phyloP scores from a whole-genome alignment of 495 filamentous ascomycete species.

The Friedmanniomyces simplex region DNA sequence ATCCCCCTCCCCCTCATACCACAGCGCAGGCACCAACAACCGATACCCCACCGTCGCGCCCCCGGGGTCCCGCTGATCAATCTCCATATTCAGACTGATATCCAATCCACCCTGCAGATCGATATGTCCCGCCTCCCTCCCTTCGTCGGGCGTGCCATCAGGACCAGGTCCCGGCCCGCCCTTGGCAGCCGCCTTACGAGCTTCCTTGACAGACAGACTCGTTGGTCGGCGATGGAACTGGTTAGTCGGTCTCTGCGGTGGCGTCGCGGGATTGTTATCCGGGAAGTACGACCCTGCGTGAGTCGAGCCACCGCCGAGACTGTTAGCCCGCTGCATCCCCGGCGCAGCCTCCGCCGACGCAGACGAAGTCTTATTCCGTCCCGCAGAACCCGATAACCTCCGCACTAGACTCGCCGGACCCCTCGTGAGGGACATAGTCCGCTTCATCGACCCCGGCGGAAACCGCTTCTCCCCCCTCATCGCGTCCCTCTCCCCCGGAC shows the following conservation, averaged over 20 bases:
- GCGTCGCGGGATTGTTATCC: neutral
- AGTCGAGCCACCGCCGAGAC: constrained; percentile 2
- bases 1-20: constrained; percentile 33
- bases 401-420: constrained; percentile 24
- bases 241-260: constrained; percentile 33
- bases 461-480: constrained; percentile 6
- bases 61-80: constrained; percentile 69
- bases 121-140: constrained; percentile 32
- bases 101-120: constrained; percentile 73
- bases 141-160: constrained; percentile 23
- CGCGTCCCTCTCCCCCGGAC: neutral
- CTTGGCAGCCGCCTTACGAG: constrained; percentile 30
- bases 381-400: constrained; percentile 17
- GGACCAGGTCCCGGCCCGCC: constrained; percentile 19
- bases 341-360: neutral
- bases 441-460: constrained; percentile 15
- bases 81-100: constrained; percentile 75
- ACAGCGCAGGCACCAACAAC: constrained; percentile 68
- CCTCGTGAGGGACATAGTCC: constrained; percentile 10
- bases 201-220: constrained; percentile 50
- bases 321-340: constrained; percentile 1
- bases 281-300: neutral
- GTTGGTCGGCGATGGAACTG: constrained; percentile 65
- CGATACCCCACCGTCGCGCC: constrained; percentile 86
- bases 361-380: neutral